These are phyloP conservation scores for Ambrosia trifida DNA, from an alignment of 129 eudicot species.

Conservation along the genomic window DNA sequence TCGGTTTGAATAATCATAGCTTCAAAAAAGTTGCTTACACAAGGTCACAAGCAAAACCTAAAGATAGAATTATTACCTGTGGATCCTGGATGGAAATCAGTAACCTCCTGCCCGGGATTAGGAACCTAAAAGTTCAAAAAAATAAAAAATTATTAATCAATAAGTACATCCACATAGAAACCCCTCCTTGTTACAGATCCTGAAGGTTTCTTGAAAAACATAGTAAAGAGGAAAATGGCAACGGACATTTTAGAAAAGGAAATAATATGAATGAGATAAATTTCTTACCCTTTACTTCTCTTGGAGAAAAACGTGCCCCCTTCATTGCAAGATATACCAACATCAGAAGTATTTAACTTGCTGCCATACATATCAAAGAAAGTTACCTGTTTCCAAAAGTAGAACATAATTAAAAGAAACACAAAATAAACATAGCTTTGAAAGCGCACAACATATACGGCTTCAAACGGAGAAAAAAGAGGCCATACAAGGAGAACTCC, in stretches of 20 bases:
- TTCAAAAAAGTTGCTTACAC: not conserved
- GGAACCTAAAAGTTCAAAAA: slow-evolving; percentile 48
- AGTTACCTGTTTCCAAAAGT: slow-evolving; percentile 52
- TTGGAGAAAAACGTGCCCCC: slow-evolving; percentile 68
- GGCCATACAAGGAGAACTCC: slow-evolving; percentile 78
- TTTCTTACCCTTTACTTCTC: slow-evolving; percentile 68
- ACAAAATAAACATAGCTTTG: not conserved
- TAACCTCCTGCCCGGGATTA: slow-evolving; percentile 41
- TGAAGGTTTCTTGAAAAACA: not conserved
- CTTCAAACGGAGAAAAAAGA: not conserved
- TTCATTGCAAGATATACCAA: slow-evolving; percentile 86
- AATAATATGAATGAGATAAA: not conserved
- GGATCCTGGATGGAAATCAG: slow-evolving; percentile 90
- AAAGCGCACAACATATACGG: not conserved
- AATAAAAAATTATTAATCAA: not conserved
- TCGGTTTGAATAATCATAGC: not conserved
- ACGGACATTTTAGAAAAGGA: too few relatives aligned
- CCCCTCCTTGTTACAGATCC: not conserved
- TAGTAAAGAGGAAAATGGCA: too few relatives aligned
- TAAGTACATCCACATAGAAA: not conserved
- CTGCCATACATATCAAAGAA: slow-evolving; percentile 89
- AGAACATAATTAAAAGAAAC: not conserved
- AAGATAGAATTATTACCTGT: slow-evolving; percentile 50
- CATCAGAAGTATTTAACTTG: slow-evolving; percentile 76
- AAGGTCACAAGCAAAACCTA: slow-evolving; percentile 11